These are phyloP conservation scores for Aspergillus costaricaensis DNA, from an alignment of 2,329 filamentous ascomycete species.

Conservation along the genomic window DNA sequence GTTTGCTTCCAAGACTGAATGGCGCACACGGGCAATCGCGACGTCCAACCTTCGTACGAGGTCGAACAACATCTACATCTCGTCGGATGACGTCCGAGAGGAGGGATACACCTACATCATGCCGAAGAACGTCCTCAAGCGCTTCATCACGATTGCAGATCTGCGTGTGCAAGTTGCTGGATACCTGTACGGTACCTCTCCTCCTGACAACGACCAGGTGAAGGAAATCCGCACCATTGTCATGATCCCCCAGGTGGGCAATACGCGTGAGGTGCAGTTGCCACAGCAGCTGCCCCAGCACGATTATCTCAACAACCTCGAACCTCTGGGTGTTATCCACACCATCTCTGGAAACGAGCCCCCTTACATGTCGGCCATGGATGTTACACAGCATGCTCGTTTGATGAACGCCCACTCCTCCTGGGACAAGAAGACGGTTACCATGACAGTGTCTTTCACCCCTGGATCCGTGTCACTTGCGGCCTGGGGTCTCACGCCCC, in stretches of 20 bases:
- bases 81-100: slow-evolving; percentile 87
- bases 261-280: slow-evolving; percentile 85
- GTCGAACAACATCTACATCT: slow-evolving; percentile 98
- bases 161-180: slow-evolving; percentile 94
- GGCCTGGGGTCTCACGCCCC: slow-evolving; percentile 87
- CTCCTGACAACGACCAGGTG: slow-evolving; percentile 91
- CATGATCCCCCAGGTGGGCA: slow-evolving; percentile 95
- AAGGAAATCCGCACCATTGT: slow-evolving; percentile 97
- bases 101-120: slow-evolving; percentile 96
- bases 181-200: slow-evolving; percentile 90
- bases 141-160: slow-evolving; percentile 96
- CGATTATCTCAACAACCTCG: slow-evolving; percentile 81
- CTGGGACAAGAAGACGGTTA: slow-evolving; percentile 90
- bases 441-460: slow-evolving; percentile 94
- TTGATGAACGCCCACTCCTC: slow-evolving; percentile 78
- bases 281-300: slow-evolving; percentile 89
- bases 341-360: slow-evolving; percentile 93
- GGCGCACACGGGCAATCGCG: slow-evolving; percentile 94
- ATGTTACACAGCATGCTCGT: slow-evolving; percentile 91
- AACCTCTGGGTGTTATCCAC: slow-evolving; percentile 92
- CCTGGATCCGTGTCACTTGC: slow-evolving; percentile 93
- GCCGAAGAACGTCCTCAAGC: slow-evolving; percentile 98
- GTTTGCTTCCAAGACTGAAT: slow-evolving; percentile 98
- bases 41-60: slow-evolving; percentile 92
- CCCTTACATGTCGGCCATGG: slow-evolving; percentile 91